phyloP scores from a whole-genome alignment of 305 asterid species.

The Rubia peregrina region DNA sequence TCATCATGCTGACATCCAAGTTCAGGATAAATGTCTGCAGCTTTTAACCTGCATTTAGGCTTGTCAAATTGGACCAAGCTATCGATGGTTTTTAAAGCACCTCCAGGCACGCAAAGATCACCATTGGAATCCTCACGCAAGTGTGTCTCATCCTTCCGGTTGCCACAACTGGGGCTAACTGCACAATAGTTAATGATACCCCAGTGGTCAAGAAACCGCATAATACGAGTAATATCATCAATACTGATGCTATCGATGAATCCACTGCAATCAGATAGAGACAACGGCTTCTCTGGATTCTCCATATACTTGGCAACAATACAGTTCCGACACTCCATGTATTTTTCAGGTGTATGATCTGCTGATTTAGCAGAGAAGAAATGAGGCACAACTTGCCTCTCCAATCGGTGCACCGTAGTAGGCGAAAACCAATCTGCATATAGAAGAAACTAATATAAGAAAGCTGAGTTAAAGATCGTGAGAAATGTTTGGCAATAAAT shows the following conservation, averaged over 20 bases:
- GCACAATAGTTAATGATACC: conserved; percentile 96
- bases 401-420: conserved; percentile 84
- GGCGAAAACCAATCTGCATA: conserved; percentile 96
- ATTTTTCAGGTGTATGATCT: conserved; percentile 83
- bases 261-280: conserved; percentile 68
- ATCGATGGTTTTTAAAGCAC: conserved; percentile 80
- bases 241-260: conserved; percentile 50
- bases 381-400: conserved; percentile 98
- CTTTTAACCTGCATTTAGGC: conserved; percentile 77
- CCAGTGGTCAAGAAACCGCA: conserved; percentile 95
- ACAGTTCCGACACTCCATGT: conserved; percentile 80
- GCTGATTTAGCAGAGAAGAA: conserved; percentile 83
- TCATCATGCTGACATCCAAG: conserved; percentile 40
- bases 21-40: conserved; percentile 68
- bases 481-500: neutral
- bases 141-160: conserved; percentile 48
- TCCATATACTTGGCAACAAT: conserved; percentile 91
- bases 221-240: conserved; percentile 73
- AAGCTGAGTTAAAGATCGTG: neutral
- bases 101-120: conserved; percentile 76
- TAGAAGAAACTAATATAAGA: conserved; percentile 14
- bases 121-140: conserved; percentile 66
- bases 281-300: conserved; percentile 64
- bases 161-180: conserved; percentile 41
- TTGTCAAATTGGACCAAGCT: conserved; percentile 85